Conservation (phyloP, 805 yeast species). For the Wickerhamiella galacta region DNA sequence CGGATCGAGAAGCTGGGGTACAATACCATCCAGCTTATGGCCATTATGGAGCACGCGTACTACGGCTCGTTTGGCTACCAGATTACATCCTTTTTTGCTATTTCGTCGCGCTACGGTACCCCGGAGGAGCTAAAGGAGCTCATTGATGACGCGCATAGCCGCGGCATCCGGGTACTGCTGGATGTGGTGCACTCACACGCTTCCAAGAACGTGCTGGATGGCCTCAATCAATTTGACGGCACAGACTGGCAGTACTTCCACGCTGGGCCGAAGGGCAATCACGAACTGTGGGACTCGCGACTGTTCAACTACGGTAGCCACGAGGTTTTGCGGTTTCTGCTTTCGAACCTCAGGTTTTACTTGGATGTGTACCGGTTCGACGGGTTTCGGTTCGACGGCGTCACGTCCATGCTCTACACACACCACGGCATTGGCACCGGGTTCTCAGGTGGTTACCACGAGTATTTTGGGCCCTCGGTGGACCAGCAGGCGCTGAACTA, state of each 20-base stretch:
- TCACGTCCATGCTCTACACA: conserved; percentile 75
- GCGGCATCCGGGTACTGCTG: conserved; percentile 71
- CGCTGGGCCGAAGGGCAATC: conserved; percentile 75
- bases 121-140: conserved; percentile 89
- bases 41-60: conserved; percentile 96
- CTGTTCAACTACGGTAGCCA: conserved; percentile 81
- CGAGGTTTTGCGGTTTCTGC: conserved; percentile 74
- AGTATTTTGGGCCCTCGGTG: conserved; percentile 65
- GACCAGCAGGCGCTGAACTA: conserved; percentile 80
- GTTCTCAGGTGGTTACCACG: conserved; percentile 84
- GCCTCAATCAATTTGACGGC: conserved; percentile 84
- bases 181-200: conserved; percentile 96
- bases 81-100: conserved; percentile 81
- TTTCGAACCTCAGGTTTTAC: conserved; percentile 71
- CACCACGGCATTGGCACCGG: conserved; percentile 87
- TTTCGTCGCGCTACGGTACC: conserved; percentile 79
- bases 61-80: conserved; percentile 98
- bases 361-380: conserved; percentile 75
- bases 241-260: conserved; percentile 92
- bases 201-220: conserved; percentile 86
- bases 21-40: conserved; percentile 90
- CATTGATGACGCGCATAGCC: conserved; percentile 77
- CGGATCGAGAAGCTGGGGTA: conserved; percentile 71
- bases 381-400: conserved; percentile 95
- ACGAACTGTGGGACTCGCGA: conserved; percentile 92